Conservation (phyloP, 2,329 filamentous ascomycete genomes). For the Immersiporthe knoxdaviesiana region DNA sequence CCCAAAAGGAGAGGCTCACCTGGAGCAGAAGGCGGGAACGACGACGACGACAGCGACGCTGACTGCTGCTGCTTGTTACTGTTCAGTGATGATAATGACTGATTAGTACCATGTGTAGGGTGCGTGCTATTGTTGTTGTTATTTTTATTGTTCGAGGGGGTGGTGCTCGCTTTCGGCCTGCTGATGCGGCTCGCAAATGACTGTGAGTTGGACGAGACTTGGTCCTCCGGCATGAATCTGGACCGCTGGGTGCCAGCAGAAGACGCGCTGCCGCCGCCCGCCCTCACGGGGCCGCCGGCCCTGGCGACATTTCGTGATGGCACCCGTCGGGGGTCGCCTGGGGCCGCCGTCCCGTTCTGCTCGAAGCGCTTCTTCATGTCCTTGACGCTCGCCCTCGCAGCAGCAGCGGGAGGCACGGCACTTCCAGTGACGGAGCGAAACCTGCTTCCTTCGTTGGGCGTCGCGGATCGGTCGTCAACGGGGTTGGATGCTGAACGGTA, state of each 20-base stretch:
- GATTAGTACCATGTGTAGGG: constrained; percentile 44
- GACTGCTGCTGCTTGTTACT: constrained; percentile 30
- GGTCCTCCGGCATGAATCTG: constrained; percentile 54
- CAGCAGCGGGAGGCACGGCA: constrained; percentile 33
- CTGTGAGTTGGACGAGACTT: constrained; percentile 56
- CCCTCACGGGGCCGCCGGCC: constrained; percentile 37
- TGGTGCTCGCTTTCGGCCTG: constrained; percentile 52
- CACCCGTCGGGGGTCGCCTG: constrained; percentile 40
- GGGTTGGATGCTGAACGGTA: constrained; percentile 62
- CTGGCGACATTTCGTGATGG: constrained; percentile 41
- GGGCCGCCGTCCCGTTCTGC: constrained; percentile 47
- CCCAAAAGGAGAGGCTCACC: constrained; percentile 66
- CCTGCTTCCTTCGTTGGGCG: constrained; percentile 37
- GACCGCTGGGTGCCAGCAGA: constrained; percentile 47
- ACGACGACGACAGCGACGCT: no score
- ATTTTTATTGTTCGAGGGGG: constrained; percentile 34
- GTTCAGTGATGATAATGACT: constrained; percentile 39
- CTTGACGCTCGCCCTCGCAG: constrained; percentile 69
- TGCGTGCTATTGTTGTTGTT: neutral
- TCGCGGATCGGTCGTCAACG: constrained; percentile 47
- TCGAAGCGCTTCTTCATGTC: constrained; percentile 82
- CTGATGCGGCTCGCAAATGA: constrained; percentile 64
- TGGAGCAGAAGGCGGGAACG: constrained; percentile 41
- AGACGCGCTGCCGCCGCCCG: constrained; percentile 37
- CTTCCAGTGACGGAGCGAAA: constrained; percentile 41